These are phyloP conservation scores for Westerdykella ornata DNA, from an alignment of 2,329 filamentous ascomycete species.

Conservation along the genomic window DNA sequence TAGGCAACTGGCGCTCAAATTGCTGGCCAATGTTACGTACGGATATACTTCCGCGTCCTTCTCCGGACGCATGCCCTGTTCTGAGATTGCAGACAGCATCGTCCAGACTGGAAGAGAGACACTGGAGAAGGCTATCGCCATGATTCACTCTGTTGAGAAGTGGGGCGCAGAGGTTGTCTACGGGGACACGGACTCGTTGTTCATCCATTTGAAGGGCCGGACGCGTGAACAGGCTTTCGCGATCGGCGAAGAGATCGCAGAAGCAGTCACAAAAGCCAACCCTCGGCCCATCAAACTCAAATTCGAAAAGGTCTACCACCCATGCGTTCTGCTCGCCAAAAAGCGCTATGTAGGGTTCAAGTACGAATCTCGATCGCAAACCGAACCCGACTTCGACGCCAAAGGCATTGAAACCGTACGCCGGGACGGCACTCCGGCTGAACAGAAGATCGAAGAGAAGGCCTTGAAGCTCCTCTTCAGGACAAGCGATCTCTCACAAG, in stretches of 20 bases:
- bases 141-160: slow-evolving; percentile 77
- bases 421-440: slow-evolving; percentile 86
- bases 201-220: slow-evolving; percentile 80
- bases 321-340: slow-evolving; percentile 88
- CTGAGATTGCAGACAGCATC: slow-evolving; percentile 96
- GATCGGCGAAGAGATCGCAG: slow-evolving; percentile 86
- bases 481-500: slow-evolving; percentile 77
- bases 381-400: slow-evolving; percentile 83
- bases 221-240: slow-evolving; percentile 84
- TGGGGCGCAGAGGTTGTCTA: slow-evolving; percentile 98
- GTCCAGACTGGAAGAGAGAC: slow-evolving; percentile 95
- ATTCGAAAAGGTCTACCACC: slow-evolving; percentile 97
- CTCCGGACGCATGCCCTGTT: slow-evolving; percentile 94
- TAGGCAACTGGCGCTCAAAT: slow-evolving; percentile 83
- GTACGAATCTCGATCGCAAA: slow-evolving; percentile 73
- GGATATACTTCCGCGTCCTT: slow-evolving; percentile 96
- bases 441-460: slow-evolving; percentile 95
- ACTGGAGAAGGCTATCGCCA: slow-evolving; percentile 82
- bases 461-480: slow-evolving; percentile 83
- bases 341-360: slow-evolving; percentile 98
- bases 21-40: slow-evolving; percentile 98
- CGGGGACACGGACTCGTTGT: slow-evolving; percentile 93
- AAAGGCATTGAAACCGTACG: slow-evolving; percentile 98
- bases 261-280: slow-evolving; percentile 80
- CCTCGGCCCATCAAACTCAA: slow-evolving; percentile 91